Conservation (phyloP, 805 yeast genomes). For the Debaryomyces prosopidis region DNA sequence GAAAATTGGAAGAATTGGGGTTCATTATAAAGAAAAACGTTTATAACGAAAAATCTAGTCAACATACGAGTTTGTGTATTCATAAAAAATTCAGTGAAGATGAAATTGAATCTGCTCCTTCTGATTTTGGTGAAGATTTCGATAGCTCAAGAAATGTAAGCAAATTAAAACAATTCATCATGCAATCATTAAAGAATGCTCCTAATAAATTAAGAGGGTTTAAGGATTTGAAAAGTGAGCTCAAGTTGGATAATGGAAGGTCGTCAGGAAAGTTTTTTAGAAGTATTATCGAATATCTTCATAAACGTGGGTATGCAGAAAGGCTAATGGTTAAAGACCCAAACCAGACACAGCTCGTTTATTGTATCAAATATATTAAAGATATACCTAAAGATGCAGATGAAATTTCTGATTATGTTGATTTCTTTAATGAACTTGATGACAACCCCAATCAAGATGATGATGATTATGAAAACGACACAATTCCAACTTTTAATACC, state of each 20-base stretch:
- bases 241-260: constrained; percentile 46
- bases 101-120: constrained; percentile 20
- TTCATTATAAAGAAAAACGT: constrained; percentile 43
- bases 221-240: constrained; percentile 59
- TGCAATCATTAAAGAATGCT: constrained; percentile 53
- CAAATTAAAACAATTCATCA: constrained; percentile 37
- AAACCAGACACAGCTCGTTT: constrained; percentile 30
- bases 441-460: constrained; percentile 25
- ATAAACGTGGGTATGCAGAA: constrained; percentile 45
- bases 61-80: constrained; percentile 54
- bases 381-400: constrained; percentile 50
- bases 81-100: constrained; percentile 47
- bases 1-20: constrained; percentile 50
- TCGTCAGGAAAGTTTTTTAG: constrained; percentile 48
- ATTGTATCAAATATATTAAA: constrained; percentile 41
- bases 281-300: constrained; percentile 47
- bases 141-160: constrained; percentile 28
- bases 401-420: constrained; percentile 41
- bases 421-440: constrained; percentile 15
- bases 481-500: constrained; percentile 44
- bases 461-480: constrained; percentile 13
- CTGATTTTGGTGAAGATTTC: constrained; percentile 22
- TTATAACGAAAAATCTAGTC: constrained; percentile 40
- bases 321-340: constrained; percentile 50
- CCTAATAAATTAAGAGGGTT: constrained; percentile 62